Evolutionary conservation across 1,284 basidiomycete genomes (phyloP), one percentile per base, ranked within the genome.

Genomic region (Ganoderma leucocontextum): DNA sequence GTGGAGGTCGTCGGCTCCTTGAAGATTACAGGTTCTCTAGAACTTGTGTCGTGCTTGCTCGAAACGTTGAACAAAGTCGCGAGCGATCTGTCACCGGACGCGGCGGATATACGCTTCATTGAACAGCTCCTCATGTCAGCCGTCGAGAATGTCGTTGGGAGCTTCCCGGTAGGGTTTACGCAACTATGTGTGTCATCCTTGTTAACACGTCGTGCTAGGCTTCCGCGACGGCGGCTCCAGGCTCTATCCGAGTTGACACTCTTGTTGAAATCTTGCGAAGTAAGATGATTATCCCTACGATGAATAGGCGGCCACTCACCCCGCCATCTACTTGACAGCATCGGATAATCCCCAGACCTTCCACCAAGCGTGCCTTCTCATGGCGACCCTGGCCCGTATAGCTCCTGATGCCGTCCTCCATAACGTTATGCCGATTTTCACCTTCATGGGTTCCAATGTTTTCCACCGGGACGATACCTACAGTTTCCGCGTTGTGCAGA

Each of bases 361-460:
- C 82, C 92, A 99, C 74, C 94, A 97, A 78, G 95, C 96, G 0
- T 84, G 99, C 3, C 84, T 98, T n/a, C 86, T 99, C 36, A 92
- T 98, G 79, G 91, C 96, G 3, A 92, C 87, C 70, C 82, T 99
- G 62, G 94, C 96, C 1, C 87, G 90, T 39, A 84, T 99, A 57
- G 91, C 93, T 0, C 96, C 97, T 0, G 95, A 97, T 68, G 92
- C 95, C 9, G 95, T 98, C 17, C 85, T 99, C 38, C 95, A 95
- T 78, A 96, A 98, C 75, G 89, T 98, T 69, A 99, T 99, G 96
- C 97, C 98, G 7, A 93, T 99, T 67, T 99, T 99, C 83, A 99
- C 97, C 0, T 99, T 99, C 82, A 98, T 99, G 92, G 97, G 98
- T 36, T 94, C 95, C 9, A 96, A 96, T 69, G 92, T 99, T 29